A percentile compares a stretch with the other conserved stretches of the same genome.
phyloP scores from a whole-genome alignment of 2,329 filamentous ascomycete species.

The Chaetomiaceae sp. region DNA sequence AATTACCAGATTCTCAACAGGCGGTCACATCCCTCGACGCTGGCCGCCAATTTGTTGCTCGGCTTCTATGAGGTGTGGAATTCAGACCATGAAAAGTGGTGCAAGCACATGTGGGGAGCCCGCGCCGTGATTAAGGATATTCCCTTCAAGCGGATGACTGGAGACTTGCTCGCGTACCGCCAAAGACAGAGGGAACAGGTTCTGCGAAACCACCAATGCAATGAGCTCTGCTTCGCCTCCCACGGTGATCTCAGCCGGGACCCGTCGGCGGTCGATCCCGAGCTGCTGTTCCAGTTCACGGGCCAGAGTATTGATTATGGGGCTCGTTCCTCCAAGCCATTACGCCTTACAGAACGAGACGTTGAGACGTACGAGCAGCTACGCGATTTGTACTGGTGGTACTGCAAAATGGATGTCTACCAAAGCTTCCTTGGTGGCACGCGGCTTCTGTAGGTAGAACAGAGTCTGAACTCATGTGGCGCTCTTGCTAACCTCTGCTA shows the following conservation, averaged over 20 bases:
- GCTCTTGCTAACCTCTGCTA: slow-evolving; percentile 33
- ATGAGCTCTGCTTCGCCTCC: slow-evolving; percentile 14
- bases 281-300: slow-evolving; percentile 37
- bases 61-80: slow-evolving; percentile 93
- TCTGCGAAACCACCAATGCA: slow-evolving; percentile 24
- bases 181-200: slow-evolving; percentile 36
- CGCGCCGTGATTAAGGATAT: slow-evolving; percentile 77
- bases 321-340: slow-evolving; percentile 17
- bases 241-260: slow-evolving; percentile 12
- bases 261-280: slow-evolving; percentile 31
- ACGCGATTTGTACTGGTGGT: slow-evolving; percentile 93
- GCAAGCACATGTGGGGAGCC: slow-evolving; percentile 80
- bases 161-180: slow-evolving; percentile 61
- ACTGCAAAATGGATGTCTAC: slow-evolving; percentile 86
- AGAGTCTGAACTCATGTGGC: background rate
- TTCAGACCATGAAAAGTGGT: slow-evolving; percentile 94
- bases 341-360: slow-evolving; percentile 49
- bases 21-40: slow-evolving; percentile 68
- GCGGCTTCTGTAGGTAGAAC: slow-evolving; percentile 64
- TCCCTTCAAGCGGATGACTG: slow-evolving; percentile 67
- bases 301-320: slow-evolving; percentile 35
- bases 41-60: slow-evolving; percentile 82
- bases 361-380: slow-evolving; percentile 74
- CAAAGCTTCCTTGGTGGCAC: slow-evolving; percentile 87
- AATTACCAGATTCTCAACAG: slow-evolving; percentile 64